Percentiles rank a stretch among this genome's conserved stretches.
Evolutionary conservation across 2,329 filamentous ascomycete genomes (phyloP).

Genomic region (Aureobasidium sp.): DNA sequence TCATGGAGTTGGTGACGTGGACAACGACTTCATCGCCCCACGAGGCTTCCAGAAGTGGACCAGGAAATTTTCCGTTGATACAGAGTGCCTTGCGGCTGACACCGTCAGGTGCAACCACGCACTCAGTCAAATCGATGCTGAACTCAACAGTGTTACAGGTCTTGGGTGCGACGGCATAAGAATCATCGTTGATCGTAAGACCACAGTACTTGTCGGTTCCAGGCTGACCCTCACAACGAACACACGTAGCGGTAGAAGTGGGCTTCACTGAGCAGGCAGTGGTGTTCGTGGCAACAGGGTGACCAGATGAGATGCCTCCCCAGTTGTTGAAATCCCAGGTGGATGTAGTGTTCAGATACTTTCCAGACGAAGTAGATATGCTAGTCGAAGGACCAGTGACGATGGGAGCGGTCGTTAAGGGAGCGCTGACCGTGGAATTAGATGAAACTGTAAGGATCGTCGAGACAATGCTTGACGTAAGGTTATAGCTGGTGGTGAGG

Average conservation of each 20-base stretch:
- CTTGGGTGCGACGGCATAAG: constrained; percentile 4
- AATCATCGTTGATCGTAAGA: constrained; percentile 2
- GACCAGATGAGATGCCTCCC: constrained; percentile 7
- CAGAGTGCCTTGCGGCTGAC: constrained; percentile 6
- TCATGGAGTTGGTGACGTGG: constrained; percentile 25
- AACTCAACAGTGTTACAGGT: constrained; percentile 6
- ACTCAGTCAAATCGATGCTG: constrained; percentile 8
- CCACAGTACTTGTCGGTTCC: constrained; percentile 11
- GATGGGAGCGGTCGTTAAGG: constrained; percentile 6
- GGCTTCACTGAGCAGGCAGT: constrained; percentile 6
- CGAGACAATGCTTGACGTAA: background rate
- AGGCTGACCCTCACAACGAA: constrained; percentile 10
- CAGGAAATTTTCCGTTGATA: constrained; percentile 9
- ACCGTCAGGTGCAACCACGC: constrained; percentile 5
- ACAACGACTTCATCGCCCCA: constrained; percentile 29
- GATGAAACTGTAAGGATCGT: background rate
- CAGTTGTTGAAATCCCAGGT: background rate
- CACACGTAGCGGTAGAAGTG: constrained; percentile 7
- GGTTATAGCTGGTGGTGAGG: constrained; percentile 3
- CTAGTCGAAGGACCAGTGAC: background rate
- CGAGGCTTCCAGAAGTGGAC: constrained; percentile 2
- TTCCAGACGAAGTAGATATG: background rate
- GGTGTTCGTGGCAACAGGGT: constrained; percentile 9
- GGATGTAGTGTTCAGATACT: constrained; percentile 3
- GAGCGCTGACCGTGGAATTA: background rate